Evolutionary conservation across 179 eudicot genomes (phyloP).

Genomic region (Actinidia polygama): DNA sequence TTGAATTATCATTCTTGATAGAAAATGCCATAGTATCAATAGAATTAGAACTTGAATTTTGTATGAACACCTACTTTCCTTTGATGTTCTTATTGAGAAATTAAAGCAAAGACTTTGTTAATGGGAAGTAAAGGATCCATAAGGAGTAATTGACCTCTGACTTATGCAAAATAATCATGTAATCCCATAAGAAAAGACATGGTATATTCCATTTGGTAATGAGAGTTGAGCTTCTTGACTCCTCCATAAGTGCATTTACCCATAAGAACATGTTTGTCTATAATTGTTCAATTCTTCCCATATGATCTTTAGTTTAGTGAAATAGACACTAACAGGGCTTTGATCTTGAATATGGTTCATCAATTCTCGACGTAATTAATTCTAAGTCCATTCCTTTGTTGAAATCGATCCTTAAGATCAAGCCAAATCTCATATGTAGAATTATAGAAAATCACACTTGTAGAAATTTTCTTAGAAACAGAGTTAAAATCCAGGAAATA

Average conservation of each 20-base stretch:
- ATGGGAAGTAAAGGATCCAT: background rate
- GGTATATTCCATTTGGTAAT: background rate
- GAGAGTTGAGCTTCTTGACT: background rate
- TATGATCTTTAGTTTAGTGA: background rate
- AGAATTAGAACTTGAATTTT: background rate
- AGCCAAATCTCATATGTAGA: background rate
- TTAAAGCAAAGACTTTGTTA: no score
- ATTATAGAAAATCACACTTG: background rate
- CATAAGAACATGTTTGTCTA: background rate
- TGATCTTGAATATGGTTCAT: no score
- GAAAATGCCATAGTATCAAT: background rate
- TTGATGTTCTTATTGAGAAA: no score
- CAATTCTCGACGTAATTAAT: no score
- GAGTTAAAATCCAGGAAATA: background rate
- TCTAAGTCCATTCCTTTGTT: no score
- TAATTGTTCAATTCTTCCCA: background rate
- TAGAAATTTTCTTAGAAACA: background rate
- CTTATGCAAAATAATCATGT: background rate
- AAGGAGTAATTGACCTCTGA: background rate
- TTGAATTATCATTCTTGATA: background rate
- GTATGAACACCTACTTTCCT: no score
- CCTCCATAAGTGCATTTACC: background rate
- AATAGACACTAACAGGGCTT: no score
- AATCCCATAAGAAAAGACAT: background rate
- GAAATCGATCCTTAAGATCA: no score